These are phyloP conservation scores for Petasospora fabianii DNA, from an alignment of 1,139 yeast genomes.

Conservation along the genomic window DNA sequence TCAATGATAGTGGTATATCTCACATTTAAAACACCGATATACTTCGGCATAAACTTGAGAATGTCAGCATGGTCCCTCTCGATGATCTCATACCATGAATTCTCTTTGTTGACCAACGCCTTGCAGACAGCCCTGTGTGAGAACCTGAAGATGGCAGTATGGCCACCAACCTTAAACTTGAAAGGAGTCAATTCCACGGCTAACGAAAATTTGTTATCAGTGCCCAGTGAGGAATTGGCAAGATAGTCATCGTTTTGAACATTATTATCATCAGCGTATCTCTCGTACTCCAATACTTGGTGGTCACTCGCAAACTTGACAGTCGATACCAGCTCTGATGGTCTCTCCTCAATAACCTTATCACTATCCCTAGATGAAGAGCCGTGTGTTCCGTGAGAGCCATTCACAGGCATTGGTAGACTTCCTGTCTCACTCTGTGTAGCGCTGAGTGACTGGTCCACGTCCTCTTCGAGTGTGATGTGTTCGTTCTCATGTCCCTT, in stretches of 20 bases:
- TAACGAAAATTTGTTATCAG: constrained; percentile 46
- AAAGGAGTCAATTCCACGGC: constrained; percentile 87
- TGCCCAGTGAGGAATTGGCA: constrained; percentile 7
- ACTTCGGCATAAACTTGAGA: constrained; percentile 82
- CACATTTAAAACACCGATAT: constrained; percentile 90
- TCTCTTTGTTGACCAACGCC: constrained; percentile 84
- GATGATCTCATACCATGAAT: constrained; percentile 85
- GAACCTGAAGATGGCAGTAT: constrained; percentile 91
- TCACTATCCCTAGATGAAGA: no score
- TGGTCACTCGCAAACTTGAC: constrained; percentile 15
- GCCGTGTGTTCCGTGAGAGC: constrained; percentile 4
- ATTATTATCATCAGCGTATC: constrained; percentile 3
- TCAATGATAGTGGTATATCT: constrained; percentile 45
- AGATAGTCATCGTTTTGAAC: constrained; percentile 2
- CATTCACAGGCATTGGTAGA: no score
- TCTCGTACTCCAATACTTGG: constrained; percentile 11
- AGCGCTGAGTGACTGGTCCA: constrained; percentile 16
- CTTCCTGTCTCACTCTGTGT: constrained; percentile 12
- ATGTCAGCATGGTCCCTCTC: constrained; percentile 75
- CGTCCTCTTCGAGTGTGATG: constrained; percentile 18
- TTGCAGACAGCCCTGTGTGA: constrained; percentile 94
- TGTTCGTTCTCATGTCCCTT: constrained; percentile 35
- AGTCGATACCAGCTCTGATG: not conserved
- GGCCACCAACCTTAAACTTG: constrained; percentile 95
- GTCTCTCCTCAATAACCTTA: not conserved